Base-by-base conservation (phyloP, 139 green algal species). In the Picochlorum sp. region DNA sequence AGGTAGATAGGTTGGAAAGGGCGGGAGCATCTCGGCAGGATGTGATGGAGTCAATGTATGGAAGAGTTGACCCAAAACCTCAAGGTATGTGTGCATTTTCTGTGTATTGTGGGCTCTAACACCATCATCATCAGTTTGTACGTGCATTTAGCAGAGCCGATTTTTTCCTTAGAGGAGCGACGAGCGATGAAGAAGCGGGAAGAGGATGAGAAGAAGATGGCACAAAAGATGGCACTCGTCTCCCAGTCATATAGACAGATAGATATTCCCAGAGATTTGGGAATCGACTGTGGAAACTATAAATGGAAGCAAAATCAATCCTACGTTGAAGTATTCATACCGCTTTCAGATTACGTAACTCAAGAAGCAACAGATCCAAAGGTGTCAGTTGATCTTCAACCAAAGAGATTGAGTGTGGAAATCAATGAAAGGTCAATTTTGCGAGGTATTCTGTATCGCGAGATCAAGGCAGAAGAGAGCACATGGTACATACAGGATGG, bases 21-120 rank as follows among this genome's bases (percentile, higher is more conserved):
- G 83, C 81, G 13, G 74, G 86, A 32, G 37, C 73, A 15, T 47
- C 57, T 30, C 59, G 82, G 10, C 28, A 84, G 7, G 85, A 92
- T 7, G 83, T 92, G 23, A 86, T 96, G 80, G 74, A 89, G 1
- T 81, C 73, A 45, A 96, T 97, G 90, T 97, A 95, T 61, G 85
- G 85, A 28, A 63, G 78, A 0, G 44, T 88, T n/a, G 80, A 95
- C 26, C 89, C 90, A 18, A 85, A 83, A 50, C 88, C 90, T 0
- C 45, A 74, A 71, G 73, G 77, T 85, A 59, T 32, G 44, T 32
- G 44, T 13, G 23, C 10, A 64, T 24, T 21, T 20, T 54, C 47
- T 54, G 16, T 54, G 3, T 20, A 51, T 20, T 51, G 45, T 18
- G 15, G 4, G 15, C 26, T 38, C 14, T 30, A 6, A 62, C 21